These are phyloP conservation scores for Pseudogymnoascus sp. DNA, from an alignment of 2,329 filamentous ascomycete genomes.

Conservation along the genomic window DNA sequence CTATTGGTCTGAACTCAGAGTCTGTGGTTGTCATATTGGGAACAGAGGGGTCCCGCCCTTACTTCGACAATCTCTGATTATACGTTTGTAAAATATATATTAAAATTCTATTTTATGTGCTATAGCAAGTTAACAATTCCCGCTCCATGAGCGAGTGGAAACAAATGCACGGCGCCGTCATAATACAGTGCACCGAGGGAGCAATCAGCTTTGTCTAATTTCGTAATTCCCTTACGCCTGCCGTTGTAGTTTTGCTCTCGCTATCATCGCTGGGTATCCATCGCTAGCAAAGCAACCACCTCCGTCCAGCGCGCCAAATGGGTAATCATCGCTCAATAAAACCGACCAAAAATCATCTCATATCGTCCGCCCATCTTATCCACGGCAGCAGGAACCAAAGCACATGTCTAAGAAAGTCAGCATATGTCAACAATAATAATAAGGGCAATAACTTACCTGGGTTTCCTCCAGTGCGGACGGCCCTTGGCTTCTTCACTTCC, in stretches of 20 bases:
- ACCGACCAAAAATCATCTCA: neutral
- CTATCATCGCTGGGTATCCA: neutral
- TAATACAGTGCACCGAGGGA: neutral
- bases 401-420: constrained; percentile 2
- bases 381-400: neutral
- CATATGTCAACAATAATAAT: neutral
- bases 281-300: neutral
- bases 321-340: constrained; percentile 2
- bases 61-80: constrained; percentile 25
- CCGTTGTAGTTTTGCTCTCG: neutral
- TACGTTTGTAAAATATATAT: neutral
- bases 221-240: neutral
- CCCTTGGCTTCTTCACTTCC: neutral
- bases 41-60: constrained; percentile 55
- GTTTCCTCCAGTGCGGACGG: neutral
- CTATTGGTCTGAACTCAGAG: constrained; percentile 32
- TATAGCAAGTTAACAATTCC: neutral
- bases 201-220: neutral
- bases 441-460: neutral
- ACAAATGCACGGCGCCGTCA: neutral
- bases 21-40: constrained; percentile 57
- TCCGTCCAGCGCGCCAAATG: neutral
- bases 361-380: neutral
- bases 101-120: neutral
- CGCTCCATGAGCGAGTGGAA: neutral